A percentile compares a stretch with the other conserved stretches of the same genome.
Evolutionary conservation across 2,329 filamentous ascomycete species (phyloP).

Genomic region (Penicillium paneum): DNA sequence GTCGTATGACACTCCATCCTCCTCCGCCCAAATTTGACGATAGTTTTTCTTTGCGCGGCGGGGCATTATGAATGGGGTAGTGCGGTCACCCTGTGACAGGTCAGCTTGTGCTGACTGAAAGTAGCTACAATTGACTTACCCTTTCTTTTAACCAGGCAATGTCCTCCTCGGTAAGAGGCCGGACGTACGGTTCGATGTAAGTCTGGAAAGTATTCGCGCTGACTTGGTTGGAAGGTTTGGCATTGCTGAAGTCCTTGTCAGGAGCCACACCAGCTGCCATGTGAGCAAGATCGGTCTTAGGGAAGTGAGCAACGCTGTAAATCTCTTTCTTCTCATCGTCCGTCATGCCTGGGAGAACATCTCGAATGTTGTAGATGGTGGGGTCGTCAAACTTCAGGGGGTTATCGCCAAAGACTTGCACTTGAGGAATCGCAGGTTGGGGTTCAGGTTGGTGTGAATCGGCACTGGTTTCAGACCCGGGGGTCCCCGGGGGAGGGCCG

Average conservation of each 20-base stretch:
- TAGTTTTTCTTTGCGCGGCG: conserved; percentile 82
- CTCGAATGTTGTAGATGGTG: conserved; percentile 87
- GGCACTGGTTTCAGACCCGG: conserved; percentile 59
- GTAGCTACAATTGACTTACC: conserved; percentile 35
- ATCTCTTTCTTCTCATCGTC: conserved; percentile 84
- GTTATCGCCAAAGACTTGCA: conserved; percentile 88
- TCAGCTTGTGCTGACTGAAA: conserved; percentile 5
- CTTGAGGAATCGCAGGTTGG: conserved; percentile 63
- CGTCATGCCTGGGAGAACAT: conserved; percentile 69
- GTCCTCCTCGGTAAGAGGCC: conserved; percentile 87
- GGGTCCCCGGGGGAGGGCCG: conserved; percentile 59
- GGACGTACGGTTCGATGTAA: conserved; percentile 87
- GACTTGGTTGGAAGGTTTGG: conserved; percentile 91
- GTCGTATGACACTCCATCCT: conserved; percentile 78
- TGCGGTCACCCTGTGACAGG: conserved; percentile 63
- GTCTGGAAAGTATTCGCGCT: conserved; percentile 89
- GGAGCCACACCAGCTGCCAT: conserved; percentile 85
- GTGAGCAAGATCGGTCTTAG: conserved; percentile 73
- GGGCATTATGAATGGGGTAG: conserved; percentile 80
- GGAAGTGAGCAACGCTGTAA: conserved; percentile 82
- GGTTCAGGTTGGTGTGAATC: conserved; percentile 59
- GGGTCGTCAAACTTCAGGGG: conserved; percentile 88
- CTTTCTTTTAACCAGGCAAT: conserved; percentile 87
- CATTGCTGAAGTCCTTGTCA: conserved; percentile 91
- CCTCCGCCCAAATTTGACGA: conserved; percentile 87